Conservation (phyloP, 164 flowering plant genomes). For the Cinnamomum micranthum region DNA sequence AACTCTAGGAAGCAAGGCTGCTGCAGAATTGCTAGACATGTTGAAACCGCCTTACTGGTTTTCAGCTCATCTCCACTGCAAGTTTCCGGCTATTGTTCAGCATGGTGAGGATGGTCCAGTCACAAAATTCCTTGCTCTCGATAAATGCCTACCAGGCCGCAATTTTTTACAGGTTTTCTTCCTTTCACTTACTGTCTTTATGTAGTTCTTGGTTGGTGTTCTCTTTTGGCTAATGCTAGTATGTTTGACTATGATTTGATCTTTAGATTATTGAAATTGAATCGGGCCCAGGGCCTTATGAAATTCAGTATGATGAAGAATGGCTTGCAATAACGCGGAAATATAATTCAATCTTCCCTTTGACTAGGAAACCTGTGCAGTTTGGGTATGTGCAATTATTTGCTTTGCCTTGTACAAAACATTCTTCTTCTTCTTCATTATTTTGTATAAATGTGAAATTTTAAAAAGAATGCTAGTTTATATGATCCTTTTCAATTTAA, state of each 20-base stretch:
- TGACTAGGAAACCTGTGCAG: slow-evolving; percentile 33
- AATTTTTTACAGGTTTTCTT: slow-evolving; percentile 73
- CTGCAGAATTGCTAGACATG: slow-evolving; percentile 69
- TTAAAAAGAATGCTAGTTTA: background rate
- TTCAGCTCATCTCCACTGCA: slow-evolving; percentile 96
- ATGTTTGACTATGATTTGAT: background rate
- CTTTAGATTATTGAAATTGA: slow-evolving; percentile 73
- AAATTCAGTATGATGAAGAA: slow-evolving; percentile 89
- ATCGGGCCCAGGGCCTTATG: slow-evolving; percentile 75
- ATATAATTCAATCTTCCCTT: slow-evolving; percentile 58
- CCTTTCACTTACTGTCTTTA: background rate
- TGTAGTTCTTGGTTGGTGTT: background rate
- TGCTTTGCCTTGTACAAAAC: background rate
- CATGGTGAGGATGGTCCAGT: slow-evolving; percentile 75
- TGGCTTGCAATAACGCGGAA: slow-evolving; percentile 86
- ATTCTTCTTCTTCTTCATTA: background rate
- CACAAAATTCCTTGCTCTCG: slow-evolving; percentile 95
- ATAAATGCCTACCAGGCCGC: slow-evolving; percentile 82
- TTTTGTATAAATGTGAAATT: background rate
- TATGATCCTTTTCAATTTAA: slow-evolving; percentile 8
- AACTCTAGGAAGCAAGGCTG: slow-evolving; percentile 81
- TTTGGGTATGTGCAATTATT: slow-evolving; percentile 46
- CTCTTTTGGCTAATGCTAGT: slow-evolving; percentile 1
- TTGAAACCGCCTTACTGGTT: slow-evolving; percentile 94
- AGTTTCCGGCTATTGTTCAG: slow-evolving; percentile 84